Conservation (phyloP, 208 protist species). For the Acanthamoeba comandoni region DNA sequence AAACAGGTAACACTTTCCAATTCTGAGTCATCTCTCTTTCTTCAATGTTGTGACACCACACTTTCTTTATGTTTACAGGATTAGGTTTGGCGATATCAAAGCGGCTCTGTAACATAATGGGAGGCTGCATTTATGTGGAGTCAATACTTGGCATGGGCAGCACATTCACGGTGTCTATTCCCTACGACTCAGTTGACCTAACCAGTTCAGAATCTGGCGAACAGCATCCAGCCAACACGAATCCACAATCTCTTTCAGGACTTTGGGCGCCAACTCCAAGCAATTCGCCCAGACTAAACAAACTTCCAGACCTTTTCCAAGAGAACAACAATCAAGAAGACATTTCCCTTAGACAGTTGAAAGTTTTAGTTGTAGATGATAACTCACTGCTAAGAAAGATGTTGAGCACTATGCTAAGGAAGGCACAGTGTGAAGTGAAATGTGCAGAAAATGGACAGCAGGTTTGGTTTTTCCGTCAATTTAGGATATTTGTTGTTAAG, state of each 20-base stretch:
- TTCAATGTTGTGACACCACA: neutral
- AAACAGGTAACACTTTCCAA: neutral
- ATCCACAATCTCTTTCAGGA: no score
- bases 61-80: neutral
- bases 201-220: no score
- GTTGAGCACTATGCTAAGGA: slow-evolving; percentile 15
- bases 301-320: no score
- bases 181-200: neutral
- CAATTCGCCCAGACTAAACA: no score
- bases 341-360: neutral
- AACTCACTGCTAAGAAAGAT: slow-evolving; percentile 39
- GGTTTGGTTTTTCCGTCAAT: neutral
- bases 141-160: slow-evolving; percentile 24
- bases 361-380: slow-evolving; percentile 21
- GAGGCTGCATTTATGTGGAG: neutral
- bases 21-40: neutral
- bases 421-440: slow-evolving; percentile 6
- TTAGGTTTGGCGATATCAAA: slow-evolving; percentile 28
- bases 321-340: neutral
- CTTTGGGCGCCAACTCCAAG: no score
- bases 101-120: slow-evolving; percentile 33
- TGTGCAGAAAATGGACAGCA: slow-evolving; percentile 27
- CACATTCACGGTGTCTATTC: slow-evolving; percentile 9
- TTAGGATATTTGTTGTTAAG: no score
- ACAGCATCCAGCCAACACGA: no score